Evolutionary conservation across 2,329 filamentous ascomycete species (phyloP), one percentile per base, ranked within the genome.

Genomic region (Colletotrichum tamarilloi): DNA sequence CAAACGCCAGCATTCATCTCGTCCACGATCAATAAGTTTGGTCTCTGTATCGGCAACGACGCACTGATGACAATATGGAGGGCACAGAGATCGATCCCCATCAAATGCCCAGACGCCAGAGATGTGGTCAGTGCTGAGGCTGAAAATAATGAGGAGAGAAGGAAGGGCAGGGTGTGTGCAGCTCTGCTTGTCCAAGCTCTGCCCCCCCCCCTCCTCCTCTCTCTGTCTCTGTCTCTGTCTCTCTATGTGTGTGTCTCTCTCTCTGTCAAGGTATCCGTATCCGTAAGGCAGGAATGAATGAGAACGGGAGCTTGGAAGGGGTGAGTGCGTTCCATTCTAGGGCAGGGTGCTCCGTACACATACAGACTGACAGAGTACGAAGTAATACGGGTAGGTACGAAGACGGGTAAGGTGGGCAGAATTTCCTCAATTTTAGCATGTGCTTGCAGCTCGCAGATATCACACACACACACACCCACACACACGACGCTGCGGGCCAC

Each of bases 51-150:
- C 22, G 24, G 52, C 32, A 32, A 22, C 32, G 22, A 32, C 22
- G 52, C 62, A 65, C 30, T 26, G 52, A 46, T 46, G 19, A 30
- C 32, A 22, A 30, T 42, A n/a, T 52, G 62, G 52, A 52, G 55
- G 49, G 55, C 42, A 49, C 42, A 28, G 24, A 42, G 55, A 65
- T 30, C 62, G 59, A 5, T 16, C 32, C 62, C 24, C 14, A 3
- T 19, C 22, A 22, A 56, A 14, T 55, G 24, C 32, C 42, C 42
- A 19, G 16, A 6, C n/a, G 68, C 42, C 46, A 30, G n/a, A n/a
- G 19, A 32, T 65, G 53, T 68, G 69, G 65, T 63, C 65, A 63
- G 59, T 68, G 65, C 59, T 70, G 60, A 56, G 55, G 67, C 67
- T 70, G 70, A 56, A 65, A 24, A 49, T 49, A 24, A 30, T 28